Percentiles rank a stretch among this genome's conserved stretches.
phyloP scores from a whole-genome alignment of 768 basidiomycete genomes.

The Kwoniella botswanensis region DNA sequence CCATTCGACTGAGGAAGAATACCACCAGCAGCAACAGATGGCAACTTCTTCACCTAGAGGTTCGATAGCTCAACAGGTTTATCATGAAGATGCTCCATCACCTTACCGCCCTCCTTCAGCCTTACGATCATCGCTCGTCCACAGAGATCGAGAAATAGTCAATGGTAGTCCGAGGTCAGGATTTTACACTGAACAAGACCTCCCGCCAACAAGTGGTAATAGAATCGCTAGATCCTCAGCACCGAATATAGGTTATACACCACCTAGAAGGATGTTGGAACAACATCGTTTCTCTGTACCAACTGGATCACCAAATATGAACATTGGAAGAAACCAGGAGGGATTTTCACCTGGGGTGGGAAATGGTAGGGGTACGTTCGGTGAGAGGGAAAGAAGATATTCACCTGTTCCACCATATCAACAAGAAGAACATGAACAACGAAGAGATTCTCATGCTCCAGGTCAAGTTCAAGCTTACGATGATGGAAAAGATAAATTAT shows the following conservation, averaged over 20 bases:
- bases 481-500: slow-evolving; percentile 15
- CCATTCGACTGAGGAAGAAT: slow-evolving; percentile 23
- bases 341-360: slow-evolving; percentile 6
- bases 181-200: slow-evolving; percentile 6
- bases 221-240: slow-evolving; percentile 17
- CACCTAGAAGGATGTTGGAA: slow-evolving; percentile 22
- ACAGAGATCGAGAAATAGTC: not conserved
- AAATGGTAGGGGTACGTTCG: slow-evolving; percentile 18
- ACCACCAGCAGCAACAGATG: not conserved
- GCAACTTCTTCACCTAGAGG: slow-evolving; percentile 17
- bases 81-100: slow-evolving; percentile 6
- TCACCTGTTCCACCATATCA: slow-evolving; percentile 35
- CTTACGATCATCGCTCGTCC: slow-evolving; percentile 26
- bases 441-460: slow-evolving; percentile 5
- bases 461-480: not conserved
- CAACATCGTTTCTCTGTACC: slow-evolving; percentile 31
- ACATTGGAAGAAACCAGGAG: not conserved
- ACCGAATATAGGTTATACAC: slow-evolving; percentile 20
- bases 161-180: slow-evolving; percentile 10
- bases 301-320: slow-evolving; percentile 18
- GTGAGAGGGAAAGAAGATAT: slow-evolving; percentile 20
- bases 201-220: not conserved
- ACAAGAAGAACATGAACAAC: slow-evolving; percentile 10
- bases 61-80: not conserved
- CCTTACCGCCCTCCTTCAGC: slow-evolving; percentile 29